Evolutionary conservation across 352 stramenopile species (phyloP).

Genomic region (Peronospora belbahrii): DNA sequence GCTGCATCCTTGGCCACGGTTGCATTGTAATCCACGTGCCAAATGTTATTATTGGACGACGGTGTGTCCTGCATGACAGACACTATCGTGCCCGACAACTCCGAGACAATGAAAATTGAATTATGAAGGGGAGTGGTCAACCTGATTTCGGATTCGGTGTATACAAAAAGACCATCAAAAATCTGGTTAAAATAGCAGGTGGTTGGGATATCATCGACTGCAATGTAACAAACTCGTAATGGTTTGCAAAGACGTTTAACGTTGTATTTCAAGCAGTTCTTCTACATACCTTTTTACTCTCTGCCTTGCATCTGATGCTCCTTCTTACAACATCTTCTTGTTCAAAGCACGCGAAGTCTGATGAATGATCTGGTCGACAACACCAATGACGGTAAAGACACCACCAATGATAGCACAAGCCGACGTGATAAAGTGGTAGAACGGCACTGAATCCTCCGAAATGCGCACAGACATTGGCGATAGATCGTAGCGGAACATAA

Average conservation of each 20-base stretch:
- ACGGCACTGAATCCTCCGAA: slow-evolving; percentile 85
- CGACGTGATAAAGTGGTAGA: slow-evolving; percentile 95
- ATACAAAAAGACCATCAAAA: slow-evolving; percentile 15
- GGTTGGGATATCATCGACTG: no score
- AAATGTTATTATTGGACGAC: slow-evolving; percentile 48
- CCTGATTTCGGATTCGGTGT: slow-evolving; percentile 15
- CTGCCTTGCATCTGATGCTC: neutral
- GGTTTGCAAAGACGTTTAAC: slow-evolving; percentile 1
- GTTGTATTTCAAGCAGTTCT: slow-evolving; percentile 3
- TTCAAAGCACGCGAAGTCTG: slow-evolving; percentile 79
- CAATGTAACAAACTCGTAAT: neutral
- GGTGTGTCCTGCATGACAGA: neutral
- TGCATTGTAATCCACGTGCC: slow-evolving; percentile 76
- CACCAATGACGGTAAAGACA: slow-evolving; percentile 93
- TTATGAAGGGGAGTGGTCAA: slow-evolving; percentile 2
- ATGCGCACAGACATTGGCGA: slow-evolving; percentile 93
- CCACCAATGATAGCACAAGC: slow-evolving; percentile 93
- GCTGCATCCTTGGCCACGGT: slow-evolving; percentile 61
- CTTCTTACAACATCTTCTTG: slow-evolving; percentile 83
- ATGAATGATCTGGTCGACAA: slow-evolving; percentile 88
- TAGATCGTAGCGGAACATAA: slow-evolving; percentile 90
- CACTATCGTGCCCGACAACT: neutral
- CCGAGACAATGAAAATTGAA: slow-evolving; percentile 1
- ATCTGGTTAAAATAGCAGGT: slow-evolving; percentile 10
- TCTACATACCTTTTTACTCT: neutral